These are phyloP conservation scores for Canariomyces notabilis DNA, from an alignment of 2,329 filamentous ascomycete species.

Conservation along the genomic window DNA sequence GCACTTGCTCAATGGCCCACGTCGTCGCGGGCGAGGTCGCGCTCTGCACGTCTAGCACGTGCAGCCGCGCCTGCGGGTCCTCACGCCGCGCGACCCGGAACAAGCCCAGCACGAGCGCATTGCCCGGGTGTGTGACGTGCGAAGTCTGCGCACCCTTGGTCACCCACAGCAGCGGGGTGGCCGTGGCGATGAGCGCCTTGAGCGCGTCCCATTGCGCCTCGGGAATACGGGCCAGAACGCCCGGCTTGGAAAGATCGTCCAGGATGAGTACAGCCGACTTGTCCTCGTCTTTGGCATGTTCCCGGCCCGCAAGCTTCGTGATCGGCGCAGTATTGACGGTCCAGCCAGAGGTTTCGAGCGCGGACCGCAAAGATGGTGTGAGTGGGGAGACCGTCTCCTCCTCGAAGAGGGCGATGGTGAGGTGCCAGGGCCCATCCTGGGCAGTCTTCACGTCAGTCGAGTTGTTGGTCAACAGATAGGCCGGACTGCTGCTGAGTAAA, in stretches of 20 bases:
- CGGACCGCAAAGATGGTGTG: too few relatives aligned
- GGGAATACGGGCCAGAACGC: conserved; percentile 6
- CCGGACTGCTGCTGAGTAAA: too few relatives aligned
- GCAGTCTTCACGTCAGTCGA: too few relatives aligned
- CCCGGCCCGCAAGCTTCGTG: background rate
- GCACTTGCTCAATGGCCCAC: conserved; percentile 18
- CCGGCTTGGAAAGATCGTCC: conserved; percentile 11
- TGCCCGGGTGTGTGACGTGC: conserved; percentile 22
- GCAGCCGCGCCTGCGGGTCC: conserved; percentile 7
- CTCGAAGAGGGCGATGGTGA: too few relatives aligned
- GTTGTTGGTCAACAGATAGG: too few relatives aligned
- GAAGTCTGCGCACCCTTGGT: conserved; percentile 22
- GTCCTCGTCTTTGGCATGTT: too few relatives aligned
- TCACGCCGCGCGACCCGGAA: conserved; percentile 25
- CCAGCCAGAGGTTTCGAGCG: background rate
- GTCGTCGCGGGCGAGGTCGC: conserved; percentile 14
- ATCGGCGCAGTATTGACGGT: background rate
- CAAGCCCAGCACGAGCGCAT: conserved; percentile 21
- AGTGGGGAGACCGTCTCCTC: too few relatives aligned
- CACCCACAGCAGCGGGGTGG: conserved; percentile 26
- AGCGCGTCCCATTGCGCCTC: conserved; percentile 21
- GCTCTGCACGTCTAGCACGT: conserved; percentile 20
- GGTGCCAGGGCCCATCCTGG: too few relatives aligned
- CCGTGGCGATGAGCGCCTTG: conserved; percentile 20
- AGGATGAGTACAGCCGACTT: conserved; percentile 5